phyloP scores from a whole-genome alignment of 1,284 basidiomycete genomes.

The Marasmius sp. region DNA sequence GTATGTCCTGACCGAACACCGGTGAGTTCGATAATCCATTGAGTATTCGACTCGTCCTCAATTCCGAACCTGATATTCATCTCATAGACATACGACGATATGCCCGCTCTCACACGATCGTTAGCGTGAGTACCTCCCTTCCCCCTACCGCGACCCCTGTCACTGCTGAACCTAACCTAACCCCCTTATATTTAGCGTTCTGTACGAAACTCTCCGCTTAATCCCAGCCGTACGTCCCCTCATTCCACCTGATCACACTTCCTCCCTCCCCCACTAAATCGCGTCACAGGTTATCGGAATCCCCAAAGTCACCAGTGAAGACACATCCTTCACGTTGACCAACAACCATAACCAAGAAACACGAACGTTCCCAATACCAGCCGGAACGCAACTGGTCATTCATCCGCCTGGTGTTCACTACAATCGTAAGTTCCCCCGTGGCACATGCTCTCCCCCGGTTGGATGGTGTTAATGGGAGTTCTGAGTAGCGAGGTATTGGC shows the following conservation, averaged over 20 bases:
- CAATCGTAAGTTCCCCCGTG: background rate
- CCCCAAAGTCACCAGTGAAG: background rate
- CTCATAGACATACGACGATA: conserved; percentile 2
- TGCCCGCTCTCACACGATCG: background rate
- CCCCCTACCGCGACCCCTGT: background rate
- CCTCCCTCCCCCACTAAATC: background rate
- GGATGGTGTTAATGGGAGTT: background rate
- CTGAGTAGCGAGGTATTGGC: conserved; percentile 6
- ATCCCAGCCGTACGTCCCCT: background rate
- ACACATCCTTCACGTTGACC: background rate
- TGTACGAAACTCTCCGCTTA: background rate
- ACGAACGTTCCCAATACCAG: background rate
- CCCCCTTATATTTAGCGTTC: background rate
- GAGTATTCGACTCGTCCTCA: conserved; percentile 18
- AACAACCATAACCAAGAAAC: background rate
- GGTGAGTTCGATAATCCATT: background rate
- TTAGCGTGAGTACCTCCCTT: background rate
- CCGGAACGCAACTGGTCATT: background rate
- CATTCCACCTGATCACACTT: background rate
- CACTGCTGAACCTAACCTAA: background rate
- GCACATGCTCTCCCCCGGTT: background rate
- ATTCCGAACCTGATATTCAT: conserved; percentile 12
- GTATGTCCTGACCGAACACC: conserved; percentile 31
- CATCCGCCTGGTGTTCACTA: conserved; percentile 2
- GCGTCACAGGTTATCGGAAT: background rate